phyloP scores from a whole-genome alignment of 1,284 basidiomycete genomes.

The Mixia osmundae region DNA sequence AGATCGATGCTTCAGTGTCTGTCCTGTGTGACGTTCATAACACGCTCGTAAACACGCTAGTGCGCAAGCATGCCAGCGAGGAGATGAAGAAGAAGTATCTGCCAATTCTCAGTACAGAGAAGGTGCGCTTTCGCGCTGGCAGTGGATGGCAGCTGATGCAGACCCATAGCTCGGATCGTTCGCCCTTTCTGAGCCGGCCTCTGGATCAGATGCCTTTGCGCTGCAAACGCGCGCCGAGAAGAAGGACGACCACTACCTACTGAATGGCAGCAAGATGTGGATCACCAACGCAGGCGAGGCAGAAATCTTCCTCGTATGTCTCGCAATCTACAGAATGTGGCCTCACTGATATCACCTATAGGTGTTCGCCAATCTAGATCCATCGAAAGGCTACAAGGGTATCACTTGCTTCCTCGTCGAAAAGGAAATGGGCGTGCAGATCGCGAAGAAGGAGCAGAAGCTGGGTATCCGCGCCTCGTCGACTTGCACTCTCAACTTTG shows the following conservation, averaged over 20 bases:
- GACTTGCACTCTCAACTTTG: constrained; percentile 87
- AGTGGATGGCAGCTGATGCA: neutral
- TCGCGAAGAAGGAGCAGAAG: constrained; percentile 98
- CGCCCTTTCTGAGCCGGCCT: constrained; percentile 76
- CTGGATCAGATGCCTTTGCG: constrained; percentile 92
- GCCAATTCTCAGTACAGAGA: constrained; percentile 51
- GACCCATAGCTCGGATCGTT: constrained; percentile 63
- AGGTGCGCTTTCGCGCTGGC: constrained; percentile 29
- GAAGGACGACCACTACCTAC: constrained; percentile 44
- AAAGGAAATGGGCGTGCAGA: constrained; percentile 88
- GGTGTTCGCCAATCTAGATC: constrained; percentile 88
- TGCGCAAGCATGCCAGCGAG: constrained; percentile 64
- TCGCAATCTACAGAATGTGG: neutral
- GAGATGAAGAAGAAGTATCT: constrained; percentile 75
- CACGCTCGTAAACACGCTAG: constrained; percentile 79
- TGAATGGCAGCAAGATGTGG: constrained; percentile 99
- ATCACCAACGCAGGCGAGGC: constrained; percentile 97
- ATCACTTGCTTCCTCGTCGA: constrained; percentile 94
- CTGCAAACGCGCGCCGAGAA: constrained; percentile 77
- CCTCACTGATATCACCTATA: constrained; percentile 17
- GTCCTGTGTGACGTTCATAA: constrained; percentile 97
- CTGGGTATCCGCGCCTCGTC: constrained; percentile 92
- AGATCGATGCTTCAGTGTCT: constrained; percentile 85
- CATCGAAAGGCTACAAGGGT: constrained; percentile 90
- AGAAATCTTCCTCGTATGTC: constrained; percentile 38